These are phyloP conservation scores for Colletotrichum endophyticum DNA, from an alignment of 2,329 filamentous ascomycete genomes.

Conservation along the genomic window DNA sequence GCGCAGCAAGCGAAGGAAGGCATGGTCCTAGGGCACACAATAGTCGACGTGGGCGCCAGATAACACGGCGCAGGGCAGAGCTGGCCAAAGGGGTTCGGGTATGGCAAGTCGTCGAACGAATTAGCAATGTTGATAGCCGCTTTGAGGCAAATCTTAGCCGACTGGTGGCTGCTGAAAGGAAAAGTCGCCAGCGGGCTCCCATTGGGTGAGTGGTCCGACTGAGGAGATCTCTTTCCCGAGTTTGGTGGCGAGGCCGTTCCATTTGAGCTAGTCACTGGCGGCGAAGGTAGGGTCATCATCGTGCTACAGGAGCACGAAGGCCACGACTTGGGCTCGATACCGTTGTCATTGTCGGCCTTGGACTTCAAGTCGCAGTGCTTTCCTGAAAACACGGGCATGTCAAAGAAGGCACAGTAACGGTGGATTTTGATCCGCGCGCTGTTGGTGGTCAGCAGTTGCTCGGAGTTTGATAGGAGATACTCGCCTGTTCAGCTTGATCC, in stretches of 20 bases:
- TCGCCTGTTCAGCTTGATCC: conserved; percentile 55
- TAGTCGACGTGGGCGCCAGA: conserved; percentile 38
- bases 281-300: conserved; percentile 28
- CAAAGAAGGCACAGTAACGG: conserved; percentile 55
- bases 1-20: conserved; percentile 50
- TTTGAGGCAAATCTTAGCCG: conserved; percentile 53
- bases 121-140: conserved; percentile 52
- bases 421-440: conserved; percentile 58
- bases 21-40: conserved; percentile 48
- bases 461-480: neutral
- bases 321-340: conserved; percentile 34
- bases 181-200: conserved; percentile 27
- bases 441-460: neutral
- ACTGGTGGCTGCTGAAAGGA: conserved; percentile 51
- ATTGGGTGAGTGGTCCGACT: conserved; percentile 13
- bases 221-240: conserved; percentile 25
- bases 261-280: conserved; percentile 31
- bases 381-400: conserved; percentile 51
- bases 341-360: conserved; percentile 26
- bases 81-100: conserved; percentile 45
- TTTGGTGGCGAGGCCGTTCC: conserved; percentile 25
- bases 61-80: conserved; percentile 36
- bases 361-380: conserved; percentile 54
- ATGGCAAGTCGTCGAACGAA: conserved; percentile 50
- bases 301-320: conserved; percentile 39